A percentile compares a stretch with the other conserved stretches of the same genome.
Evolutionary conservation across 768 basidiomycete genomes (phyloP).

Genomic region (Xerocomellus amylosporus): DNA sequence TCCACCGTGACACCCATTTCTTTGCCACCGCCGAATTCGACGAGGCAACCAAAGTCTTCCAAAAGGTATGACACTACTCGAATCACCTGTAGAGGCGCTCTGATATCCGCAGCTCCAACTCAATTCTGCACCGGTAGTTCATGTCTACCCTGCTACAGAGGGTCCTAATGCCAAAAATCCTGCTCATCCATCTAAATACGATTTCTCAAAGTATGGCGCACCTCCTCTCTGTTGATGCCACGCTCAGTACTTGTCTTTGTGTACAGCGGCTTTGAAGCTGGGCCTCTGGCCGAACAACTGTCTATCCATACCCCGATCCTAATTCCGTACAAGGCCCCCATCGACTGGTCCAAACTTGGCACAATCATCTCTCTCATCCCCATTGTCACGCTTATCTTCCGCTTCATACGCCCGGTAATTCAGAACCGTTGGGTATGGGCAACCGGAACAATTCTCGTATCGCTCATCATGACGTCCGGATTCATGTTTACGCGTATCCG

Average conservation of each 20-base stretch:
- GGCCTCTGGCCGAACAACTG: constrained; percentile 71
- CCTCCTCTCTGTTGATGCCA: neutral
- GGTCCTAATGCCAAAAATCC: constrained; percentile 60
- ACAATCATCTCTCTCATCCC: constrained; percentile 47
- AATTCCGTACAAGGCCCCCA: constrained; percentile 80
- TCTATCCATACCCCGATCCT: constrained; percentile 71
- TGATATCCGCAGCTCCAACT: constrained; percentile 63
- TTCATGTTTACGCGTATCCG: constrained; percentile 98
- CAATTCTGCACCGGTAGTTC: constrained; percentile 79
- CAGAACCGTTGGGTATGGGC: constrained; percentile 81
- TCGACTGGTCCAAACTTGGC: constrained; percentile 62
- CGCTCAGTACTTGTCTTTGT: constrained; percentile 1
- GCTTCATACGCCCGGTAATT: constrained; percentile 63
- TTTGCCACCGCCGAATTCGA: constrained; percentile 92
- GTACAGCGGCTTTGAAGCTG: constrained; percentile 78
- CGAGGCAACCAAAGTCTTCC: constrained; percentile 70
- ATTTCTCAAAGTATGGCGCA: constrained; percentile 64
- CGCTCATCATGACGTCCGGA: constrained; percentile 85
- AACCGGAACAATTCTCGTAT: constrained; percentile 53
- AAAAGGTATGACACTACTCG: constrained; percentile 51
- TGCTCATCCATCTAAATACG: constrained; percentile 64
- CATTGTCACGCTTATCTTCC: constrained; percentile 48
- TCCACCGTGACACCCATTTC: constrained; percentile 79
- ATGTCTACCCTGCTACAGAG: constrained; percentile 67
- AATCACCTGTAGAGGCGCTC: neutral